These are phyloP conservation scores for Calonectria naviculata DNA, from an alignment of 2,329 filamentous ascomycete species.

Conservation along the genomic window DNA sequence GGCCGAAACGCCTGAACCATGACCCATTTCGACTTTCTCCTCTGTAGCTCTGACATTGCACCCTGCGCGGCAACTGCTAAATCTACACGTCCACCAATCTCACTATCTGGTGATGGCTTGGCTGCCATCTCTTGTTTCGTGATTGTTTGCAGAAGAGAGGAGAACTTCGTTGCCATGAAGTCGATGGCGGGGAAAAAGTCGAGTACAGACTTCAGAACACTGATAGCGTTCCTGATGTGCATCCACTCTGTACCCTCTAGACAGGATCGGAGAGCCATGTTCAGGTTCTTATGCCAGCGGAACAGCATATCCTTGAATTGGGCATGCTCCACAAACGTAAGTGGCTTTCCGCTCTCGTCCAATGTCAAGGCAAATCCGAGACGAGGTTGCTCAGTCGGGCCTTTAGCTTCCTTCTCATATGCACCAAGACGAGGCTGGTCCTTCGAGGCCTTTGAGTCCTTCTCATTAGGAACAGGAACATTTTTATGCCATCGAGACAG, in stretches of 20 bases:
- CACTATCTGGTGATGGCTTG: slow-evolving; percentile 59
- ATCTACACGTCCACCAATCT: slow-evolving; percentile 75
- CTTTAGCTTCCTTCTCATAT: slow-evolving; percentile 83
- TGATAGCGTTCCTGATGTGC: slow-evolving; percentile 97
- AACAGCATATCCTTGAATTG: slow-evolving; percentile 87
- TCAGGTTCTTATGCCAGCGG: slow-evolving; percentile 90
- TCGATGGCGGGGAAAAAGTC: slow-evolving; percentile 90
- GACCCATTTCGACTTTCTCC: slow-evolving; percentile 75
- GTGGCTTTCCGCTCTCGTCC: slow-evolving; percentile 73
- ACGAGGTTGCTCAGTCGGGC: slow-evolving; percentile 63
- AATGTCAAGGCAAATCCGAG: slow-evolving; percentile 84
- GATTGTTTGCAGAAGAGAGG: slow-evolving; percentile 73
- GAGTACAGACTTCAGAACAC: slow-evolving; percentile 83
- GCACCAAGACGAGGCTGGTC: slow-evolving; percentile 72
- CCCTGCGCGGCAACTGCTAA: slow-evolving; percentile 80
- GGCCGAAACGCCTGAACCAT: slow-evolving; percentile 79
- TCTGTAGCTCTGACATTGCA: slow-evolving; percentile 76
- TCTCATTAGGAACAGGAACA: slow-evolving; percentile 62
- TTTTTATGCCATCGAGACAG: slow-evolving; percentile 87
- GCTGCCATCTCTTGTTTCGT: slow-evolving; percentile 68
- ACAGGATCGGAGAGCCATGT: slow-evolving; percentile 83
- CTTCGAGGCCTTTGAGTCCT: slow-evolving; percentile 47
- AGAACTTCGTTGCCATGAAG: slow-evolving; percentile 81
- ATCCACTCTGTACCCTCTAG: slow-evolving; percentile 91
- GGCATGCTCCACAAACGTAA: slow-evolving; percentile 82